A percentile compares a stretch with the other conserved stretches of the same genome.
phyloP scores from a whole-genome alignment of 495 filamentous ascomycete genomes.

The Penicillium cinerascens region DNA sequence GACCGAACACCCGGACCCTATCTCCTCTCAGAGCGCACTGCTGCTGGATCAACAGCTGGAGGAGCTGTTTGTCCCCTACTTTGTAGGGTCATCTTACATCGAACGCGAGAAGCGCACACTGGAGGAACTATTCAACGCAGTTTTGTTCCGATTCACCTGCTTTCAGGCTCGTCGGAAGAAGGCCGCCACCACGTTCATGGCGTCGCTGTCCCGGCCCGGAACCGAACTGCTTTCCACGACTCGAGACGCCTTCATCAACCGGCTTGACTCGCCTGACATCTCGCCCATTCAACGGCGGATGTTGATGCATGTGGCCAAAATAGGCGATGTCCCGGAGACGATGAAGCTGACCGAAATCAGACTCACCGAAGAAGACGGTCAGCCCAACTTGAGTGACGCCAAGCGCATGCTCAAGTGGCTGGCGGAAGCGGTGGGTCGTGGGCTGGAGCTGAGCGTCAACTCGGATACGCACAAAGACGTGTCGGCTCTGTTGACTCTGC shows the following conservation, averaged over 20 bases:
- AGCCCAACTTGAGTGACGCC: slow-evolving; percentile 74
- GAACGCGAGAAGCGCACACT: slow-evolving; percentile 87
- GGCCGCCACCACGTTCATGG: slow-evolving; percentile 85
- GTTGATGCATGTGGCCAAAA: slow-evolving; percentile 77
- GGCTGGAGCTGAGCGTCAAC: slow-evolving; percentile 79
- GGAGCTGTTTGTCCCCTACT: slow-evolving; percentile 93
- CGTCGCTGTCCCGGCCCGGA: slow-evolving; percentile 78
- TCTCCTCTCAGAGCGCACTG: slow-evolving; percentile 79
- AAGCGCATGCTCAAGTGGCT: slow-evolving; percentile 98
- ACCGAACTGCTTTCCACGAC: slow-evolving; percentile 78
- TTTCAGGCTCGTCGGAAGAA: slow-evolving; percentile 86
- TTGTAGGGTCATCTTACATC: slow-evolving; percentile 90
- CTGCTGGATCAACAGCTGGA: slow-evolving; percentile 94
- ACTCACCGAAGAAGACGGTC: slow-evolving; percentile 83
- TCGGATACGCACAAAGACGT: slow-evolving; percentile 95
- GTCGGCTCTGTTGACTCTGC: slow-evolving; percentile 74
- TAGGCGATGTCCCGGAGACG: slow-evolving; percentile 52
- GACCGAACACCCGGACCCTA: slow-evolving; percentile 90
- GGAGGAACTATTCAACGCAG: slow-evolving; percentile 86
- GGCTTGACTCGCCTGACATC: slow-evolving; percentile 80
- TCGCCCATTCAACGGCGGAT: slow-evolving; percentile 79
- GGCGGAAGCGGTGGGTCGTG: slow-evolving; percentile 90
- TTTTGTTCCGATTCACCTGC: slow-evolving; percentile 92
- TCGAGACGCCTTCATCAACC: slow-evolving; percentile 73
- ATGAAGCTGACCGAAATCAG: slow-evolving; percentile 67